Evolutionary conservation across 148 eudicot genomes (phyloP).

Genomic region (Rhododendron ovatum): DNA sequence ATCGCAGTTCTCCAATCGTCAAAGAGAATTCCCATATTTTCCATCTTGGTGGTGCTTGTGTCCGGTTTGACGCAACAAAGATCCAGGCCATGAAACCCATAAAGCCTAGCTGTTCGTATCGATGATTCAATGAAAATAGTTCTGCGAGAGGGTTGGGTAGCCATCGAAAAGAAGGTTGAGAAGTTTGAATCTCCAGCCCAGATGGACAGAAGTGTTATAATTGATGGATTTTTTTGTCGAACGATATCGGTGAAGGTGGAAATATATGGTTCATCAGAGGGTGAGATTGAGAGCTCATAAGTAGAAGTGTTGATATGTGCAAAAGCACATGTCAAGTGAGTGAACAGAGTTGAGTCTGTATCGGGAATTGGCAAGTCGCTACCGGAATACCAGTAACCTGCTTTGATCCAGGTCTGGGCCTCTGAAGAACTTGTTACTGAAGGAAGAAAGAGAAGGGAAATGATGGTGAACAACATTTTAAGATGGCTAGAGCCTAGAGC

Average conservation of each 20-base stretch:
- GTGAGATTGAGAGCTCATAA: constrained; percentile 10
- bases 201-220: constrained; percentile 17
- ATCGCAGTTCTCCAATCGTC: constrained; percentile 37
- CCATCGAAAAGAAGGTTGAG: constrained; percentile 6
- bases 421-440: neutral
- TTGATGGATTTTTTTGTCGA: constrained; percentile 18
- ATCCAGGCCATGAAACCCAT: constrained; percentile 37
- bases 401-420: constrained; percentile 16
- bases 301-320: constrained; percentile 21
- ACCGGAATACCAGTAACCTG: constrained; percentile 29
- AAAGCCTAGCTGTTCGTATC: constrained; percentile 24
- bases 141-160: constrained; percentile 16
- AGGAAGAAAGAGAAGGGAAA: neutral
- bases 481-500: too few relatives aligned
- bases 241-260: constrained; percentile 26
- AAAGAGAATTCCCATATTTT: constrained; percentile 26
- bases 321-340: constrained; percentile 21
- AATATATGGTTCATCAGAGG: constrained; percentile 17
- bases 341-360: constrained; percentile 25
- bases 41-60: constrained; percentile 10
- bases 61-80: constrained; percentile 9
- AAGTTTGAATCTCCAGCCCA: constrained; percentile 12
- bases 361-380: constrained; percentile 20
- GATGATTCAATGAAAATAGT: constrained; percentile 33
- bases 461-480: neutral